Base-by-base conservation (phyloP, 345 rosid species). In the Salix koriyanagi region DNA sequence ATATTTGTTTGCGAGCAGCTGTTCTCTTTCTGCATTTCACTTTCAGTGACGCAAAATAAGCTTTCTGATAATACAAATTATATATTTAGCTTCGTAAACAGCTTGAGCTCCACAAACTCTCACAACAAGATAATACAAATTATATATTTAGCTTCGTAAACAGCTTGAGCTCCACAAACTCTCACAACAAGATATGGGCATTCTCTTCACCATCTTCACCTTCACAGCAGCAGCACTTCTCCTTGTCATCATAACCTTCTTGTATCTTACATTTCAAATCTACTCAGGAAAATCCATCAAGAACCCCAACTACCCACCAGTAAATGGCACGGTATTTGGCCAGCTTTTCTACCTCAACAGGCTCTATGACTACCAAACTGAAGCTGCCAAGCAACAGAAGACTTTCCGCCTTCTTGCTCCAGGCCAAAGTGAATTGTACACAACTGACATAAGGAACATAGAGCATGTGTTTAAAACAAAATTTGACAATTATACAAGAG, bases 391-490 rank as follows among this genome's bases (percentile, higher is more conserved):
- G n/a, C 77, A 19, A 34, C 83, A 75, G 5, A 86, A 76, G 6
- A 91, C 96, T 21, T 92, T 60, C 52, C 78, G 94, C 81, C 90
- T 92, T 67, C 87, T 94, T 9, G 77, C 76, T 2, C 83, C 82
- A 1, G 73, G 67, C 4, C 82, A 54, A 21, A 92, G 93, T 75
- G 83, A 81, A 65, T 6, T 90, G 7, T 84, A 75, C 83, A 91
- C 97, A 2, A 75, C 85, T 1, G 96, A 94, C 79, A 70, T 85
- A 15, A 82, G 89, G 13, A 94, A 92, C 81, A 78, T 94, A 1
- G 93, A 92, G 81, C 91, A 92, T 69, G 37, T 94, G 0, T 77
- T 90, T 37, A 90, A 88, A 77, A 81, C 90, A 6, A 84, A 75
- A 2, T 94, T 90, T n/a, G 88, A 86, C 11, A 79, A 66, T 34